Base-by-base conservation (phyloP, 179 eudicot species). In the Beta lomatogona region DNA sequence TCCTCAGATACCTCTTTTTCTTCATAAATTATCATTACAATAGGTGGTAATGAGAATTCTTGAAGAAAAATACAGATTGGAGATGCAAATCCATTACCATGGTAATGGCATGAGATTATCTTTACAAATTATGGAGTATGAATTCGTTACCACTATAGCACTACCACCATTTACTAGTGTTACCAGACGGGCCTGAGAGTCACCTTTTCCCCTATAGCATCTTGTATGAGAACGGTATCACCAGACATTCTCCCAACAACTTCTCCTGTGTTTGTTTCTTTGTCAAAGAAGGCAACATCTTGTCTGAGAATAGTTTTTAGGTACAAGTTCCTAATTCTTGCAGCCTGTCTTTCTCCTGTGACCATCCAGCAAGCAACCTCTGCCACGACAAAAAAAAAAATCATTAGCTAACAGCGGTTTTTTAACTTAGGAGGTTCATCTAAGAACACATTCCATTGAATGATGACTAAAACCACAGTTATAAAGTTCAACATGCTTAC, bases 321-420 rank as follows among this genome's bases (percentile, higher is more conserved):
- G 87, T 89, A 91, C 77, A 92, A 82, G 61, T 84, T 79, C 76
- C 96, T 86, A 63, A 89, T 88, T 15, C 90, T 84, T 64, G 91
- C 89, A 22, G 91, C 88, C 77, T 91, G 96, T 77, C 93, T 89
- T 75, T 92, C 96, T 61, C 94, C 92, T 13, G 91, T 92, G 67
- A 91, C 87, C 87, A 80, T 87, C 97, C 94, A 92, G 77, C 97
- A 91, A 21, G 87, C 84, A 82, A 91, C 92, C 90, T 90, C 93
- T 92, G 87, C 72, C 28, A 70, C 4, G 4, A 25, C 65, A 2
- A 36, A 66, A 13, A 76, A 54, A 57, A 4, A 54, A 25, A 25
- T n/a, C 54, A 75, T 48, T n/a, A 71, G 16, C 28, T 11, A n/a
- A 54, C 1, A 41, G 16, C 10, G 6, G 52, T 31, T 18, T 45